Conservation (phyloP, 495 filamentous ascomycete species). For the Venustampulla echinocandica region DNA sequence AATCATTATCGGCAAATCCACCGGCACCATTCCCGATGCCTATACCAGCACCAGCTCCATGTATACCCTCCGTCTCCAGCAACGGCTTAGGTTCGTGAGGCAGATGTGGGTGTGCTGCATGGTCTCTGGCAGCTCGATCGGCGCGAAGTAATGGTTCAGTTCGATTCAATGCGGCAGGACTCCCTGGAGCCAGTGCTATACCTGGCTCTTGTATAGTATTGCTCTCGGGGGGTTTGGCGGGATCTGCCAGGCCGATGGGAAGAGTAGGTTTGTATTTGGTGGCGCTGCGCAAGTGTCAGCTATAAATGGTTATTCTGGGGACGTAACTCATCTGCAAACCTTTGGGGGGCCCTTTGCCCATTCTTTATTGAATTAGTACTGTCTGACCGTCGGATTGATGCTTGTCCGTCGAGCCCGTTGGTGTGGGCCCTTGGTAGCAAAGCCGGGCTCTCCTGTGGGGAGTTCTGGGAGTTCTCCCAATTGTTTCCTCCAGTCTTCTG, state of each 20-base stretch:
- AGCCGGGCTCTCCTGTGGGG: slow-evolving; percentile 43
- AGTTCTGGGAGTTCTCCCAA: slow-evolving; percentile 38
- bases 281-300: slow-evolving; percentile 3
- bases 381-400: slow-evolving; percentile 27
- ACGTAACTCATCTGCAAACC: not conserved
- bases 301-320: too few relatives aligned
- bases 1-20: slow-evolving; percentile 47
- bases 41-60: slow-evolving; percentile 43
- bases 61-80: slow-evolving; percentile 38
- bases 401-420: slow-evolving; percentile 17
- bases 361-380: slow-evolving; percentile 33
- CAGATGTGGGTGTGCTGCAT: slow-evolving; percentile 34
- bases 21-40: slow-evolving; percentile 31
- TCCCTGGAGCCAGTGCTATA: slow-evolving; percentile 13
- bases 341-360: slow-evolving; percentile 14
- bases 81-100: slow-evolving; percentile 40
- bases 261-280: slow-evolving; percentile 22
- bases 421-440: slow-evolving; percentile 29
- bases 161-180: slow-evolving; percentile 13
- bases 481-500: slow-evolving; percentile 36
- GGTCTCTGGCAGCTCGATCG: slow-evolving; percentile 38
- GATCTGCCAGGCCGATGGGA: slow-evolving; percentile 25
- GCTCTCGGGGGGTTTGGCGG: slow-evolving; percentile 23
- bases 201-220: slow-evolving; percentile 23
- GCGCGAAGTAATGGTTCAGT: slow-evolving; percentile 31